Base-by-base conservation (phyloP, 306 rosid species). In the Coriaria nepalensis region DNA sequence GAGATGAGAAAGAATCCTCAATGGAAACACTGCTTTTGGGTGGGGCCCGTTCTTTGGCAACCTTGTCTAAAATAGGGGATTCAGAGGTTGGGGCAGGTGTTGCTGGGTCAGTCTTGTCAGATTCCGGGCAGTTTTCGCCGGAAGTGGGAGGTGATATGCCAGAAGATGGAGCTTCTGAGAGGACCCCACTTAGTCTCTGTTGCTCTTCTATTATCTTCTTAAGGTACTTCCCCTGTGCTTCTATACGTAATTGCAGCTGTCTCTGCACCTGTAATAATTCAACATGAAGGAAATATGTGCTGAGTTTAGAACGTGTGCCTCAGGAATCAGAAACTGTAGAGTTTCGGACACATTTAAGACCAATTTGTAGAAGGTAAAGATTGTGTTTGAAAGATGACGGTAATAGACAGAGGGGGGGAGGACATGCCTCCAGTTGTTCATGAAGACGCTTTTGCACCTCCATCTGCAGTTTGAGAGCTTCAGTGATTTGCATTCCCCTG, bases 171-270 rank as follows among this genome's bases (percentile, higher is more conserved):
- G 66, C 80, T 47, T 78, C 95, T 4, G 95, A 79, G 40, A 77
- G 66, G 69, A 77, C 87, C 34, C 98, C 98, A 36, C 79, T 67
- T 32, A 85, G 87, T 48, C 90, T 77, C 53, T 82, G 98, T 50
- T 90, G 98, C 69, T 90, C 98, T 74, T 90, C 98, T 2, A 90
- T 85, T 73, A 90, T 90, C 81, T 90, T 90, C 78, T 85, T 90
- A 82, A 90, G 69, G 73, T 90, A 90, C 42, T 90, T 82, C 39
- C 94, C 95, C 62, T 90, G 98, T 40, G 98, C 98, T 73, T 90
- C 98, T 56, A 90, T 90, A 41, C 98, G 74, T 39, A 81, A 62
- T 42, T 90, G 98, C 37, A 90, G 83, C 68, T 90, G 98, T 73
- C 95, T 84, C 72, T 90, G 98, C 13, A 90, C 98, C 98, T 90